Evolutionary conservation across 805 yeast genomes (phyloP).

Genomic region (Candida pseudoglaebosa): DNA sequence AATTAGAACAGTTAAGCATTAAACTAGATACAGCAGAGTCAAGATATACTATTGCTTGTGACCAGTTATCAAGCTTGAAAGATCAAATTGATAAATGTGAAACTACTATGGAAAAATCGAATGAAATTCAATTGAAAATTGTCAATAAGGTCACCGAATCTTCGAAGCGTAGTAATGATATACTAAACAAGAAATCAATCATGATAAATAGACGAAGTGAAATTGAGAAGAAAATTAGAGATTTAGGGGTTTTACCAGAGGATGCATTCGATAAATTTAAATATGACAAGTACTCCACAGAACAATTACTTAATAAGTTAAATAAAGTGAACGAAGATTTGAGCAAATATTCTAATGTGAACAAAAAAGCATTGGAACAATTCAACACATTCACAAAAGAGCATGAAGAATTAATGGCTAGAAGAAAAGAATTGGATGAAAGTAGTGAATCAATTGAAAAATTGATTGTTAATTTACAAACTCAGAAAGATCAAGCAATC

Average conservation of each 20-base stretch:
- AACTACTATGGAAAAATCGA: constrained; percentile 43
- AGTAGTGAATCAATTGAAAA: constrained; percentile 72
- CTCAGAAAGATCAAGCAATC: constrained; percentile 80
- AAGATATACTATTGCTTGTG: constrained; percentile 22
- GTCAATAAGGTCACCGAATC: constrained; percentile 56
- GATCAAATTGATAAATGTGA: constrained; percentile 33
- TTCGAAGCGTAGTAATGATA: constrained; percentile 62
- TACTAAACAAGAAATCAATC: constrained; percentile 57
- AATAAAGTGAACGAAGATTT: constrained; percentile 54
- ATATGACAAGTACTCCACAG: constrained; percentile 45
- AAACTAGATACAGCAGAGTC: constrained; percentile 26
- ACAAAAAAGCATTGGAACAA: constrained; percentile 87
- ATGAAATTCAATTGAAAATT: constrained; percentile 52
- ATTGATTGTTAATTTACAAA: constrained; percentile 64
- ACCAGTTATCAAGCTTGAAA: constrained; percentile 24
- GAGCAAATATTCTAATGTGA: constrained; percentile 68
- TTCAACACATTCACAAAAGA: constrained; percentile 69
- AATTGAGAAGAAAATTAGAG: constrained; percentile 67
- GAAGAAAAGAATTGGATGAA: constrained; percentile 64
- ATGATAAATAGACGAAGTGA: constrained; percentile 64
- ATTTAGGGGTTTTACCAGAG: constrained; percentile 86
- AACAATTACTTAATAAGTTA: constrained; percentile 49
- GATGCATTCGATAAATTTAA: constrained; percentile 55
- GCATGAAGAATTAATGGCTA: constrained; percentile 56
- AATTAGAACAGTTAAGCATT: constrained; percentile 18